Percentiles rank a stretch among this genome's conserved stretches.
Evolutionary conservation across 1,284 basidiomycete genomes (phyloP).

Genomic region (Boletus mariae): DNA sequence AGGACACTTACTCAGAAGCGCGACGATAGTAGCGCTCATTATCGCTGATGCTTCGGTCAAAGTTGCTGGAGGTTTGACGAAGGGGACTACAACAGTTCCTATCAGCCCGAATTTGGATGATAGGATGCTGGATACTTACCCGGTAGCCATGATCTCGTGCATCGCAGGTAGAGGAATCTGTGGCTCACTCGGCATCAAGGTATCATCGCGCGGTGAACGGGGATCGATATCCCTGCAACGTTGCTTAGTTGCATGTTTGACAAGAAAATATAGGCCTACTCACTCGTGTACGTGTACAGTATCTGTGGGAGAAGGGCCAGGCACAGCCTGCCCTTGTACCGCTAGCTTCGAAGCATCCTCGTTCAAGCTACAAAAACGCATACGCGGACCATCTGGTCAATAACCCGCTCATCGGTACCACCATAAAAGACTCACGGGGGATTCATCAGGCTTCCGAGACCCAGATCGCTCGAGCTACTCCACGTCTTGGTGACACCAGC

Average conservation of each 20-base stretch:
- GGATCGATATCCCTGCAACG: constrained; percentile 28
- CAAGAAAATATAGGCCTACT: constrained; percentile 10
- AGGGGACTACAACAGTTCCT: constrained; percentile 12
- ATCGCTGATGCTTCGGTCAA: constrained; percentile 20
- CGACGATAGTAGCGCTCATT: constrained; percentile 12
- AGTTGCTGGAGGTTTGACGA: constrained; percentile 26
- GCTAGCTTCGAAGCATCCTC: constrained; percentile 32
- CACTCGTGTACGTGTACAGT: constrained; percentile 28
- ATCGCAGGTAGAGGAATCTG: constrained; percentile 37
- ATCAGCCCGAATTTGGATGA: background rate
- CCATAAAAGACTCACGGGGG: constrained; percentile 17
- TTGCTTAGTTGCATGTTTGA: background rate
- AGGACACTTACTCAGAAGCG: constrained; percentile 20
- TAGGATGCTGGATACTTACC: constrained; percentile 22
- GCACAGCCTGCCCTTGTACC: constrained; percentile 9
- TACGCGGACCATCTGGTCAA: background rate
- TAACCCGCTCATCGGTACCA: background rate
- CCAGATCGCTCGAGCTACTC: constrained; percentile 26
- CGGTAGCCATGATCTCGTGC: constrained; percentile 35
- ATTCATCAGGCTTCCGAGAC: constrained; percentile 16
- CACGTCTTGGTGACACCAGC: constrained; percentile 33
- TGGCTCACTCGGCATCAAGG: constrained; percentile 26
- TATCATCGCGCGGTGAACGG: constrained; percentile 35
- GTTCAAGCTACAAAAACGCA: constrained; percentile 21
- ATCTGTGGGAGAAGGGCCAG: constrained; percentile 25